Conservation (phyloP, 2,329 filamentous ascomycete genomes). For the Ceratocystiopsis minuta region DNA sequence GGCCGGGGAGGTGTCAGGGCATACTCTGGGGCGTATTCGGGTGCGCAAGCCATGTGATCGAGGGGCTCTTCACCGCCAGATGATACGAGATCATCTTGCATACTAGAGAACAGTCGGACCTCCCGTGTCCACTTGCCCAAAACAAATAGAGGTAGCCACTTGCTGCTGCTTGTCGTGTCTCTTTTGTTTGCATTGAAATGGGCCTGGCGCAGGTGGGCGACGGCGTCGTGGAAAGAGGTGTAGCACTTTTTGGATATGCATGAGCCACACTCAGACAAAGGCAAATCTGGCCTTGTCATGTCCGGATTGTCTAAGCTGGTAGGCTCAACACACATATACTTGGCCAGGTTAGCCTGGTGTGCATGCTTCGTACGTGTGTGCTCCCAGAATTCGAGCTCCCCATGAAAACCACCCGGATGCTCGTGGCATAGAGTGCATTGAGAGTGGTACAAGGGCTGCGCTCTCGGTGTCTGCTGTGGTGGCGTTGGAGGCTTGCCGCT, state of each 20-base stretch:
- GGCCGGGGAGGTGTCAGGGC: conserved; percentile 11
- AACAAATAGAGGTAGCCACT: conserved; percentile 25
- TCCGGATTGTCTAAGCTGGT: too few species aligned
- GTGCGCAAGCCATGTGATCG: conserved; percentile 20
- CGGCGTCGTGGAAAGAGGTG: conserved; percentile 85
- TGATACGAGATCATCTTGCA: conserved; percentile 26
- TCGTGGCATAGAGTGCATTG: too few species aligned
- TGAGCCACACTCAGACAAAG: conserved; percentile 13
- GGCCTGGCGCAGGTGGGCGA: conserved; percentile 70
- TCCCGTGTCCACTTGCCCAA: conserved; percentile 42
- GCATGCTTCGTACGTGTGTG: too few species aligned
- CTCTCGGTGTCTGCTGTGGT: too few species aligned
- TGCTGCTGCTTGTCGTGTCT: conserved; percentile 19
- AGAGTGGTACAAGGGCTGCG: too few species aligned
- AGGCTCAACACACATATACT: conserved; percentile 28
- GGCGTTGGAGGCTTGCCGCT: too few species aligned
- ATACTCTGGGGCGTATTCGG: conserved; percentile 9
- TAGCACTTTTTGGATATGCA: conserved; percentile 66
- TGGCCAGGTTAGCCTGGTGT: conserved; percentile 31
- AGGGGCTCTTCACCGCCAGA: conserved; percentile 31
- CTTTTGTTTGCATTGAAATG: conserved; percentile 50
- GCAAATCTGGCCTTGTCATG: too few species aligned
- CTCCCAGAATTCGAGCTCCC: conserved; percentile 62
- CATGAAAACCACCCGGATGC: conserved; percentile 63
- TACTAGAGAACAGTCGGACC: conserved; percentile 30